These are phyloP conservation scores for Eustoma russellianum DNA, from an alignment of 257 asterid genomes.

Conservation along the genomic window DNA sequence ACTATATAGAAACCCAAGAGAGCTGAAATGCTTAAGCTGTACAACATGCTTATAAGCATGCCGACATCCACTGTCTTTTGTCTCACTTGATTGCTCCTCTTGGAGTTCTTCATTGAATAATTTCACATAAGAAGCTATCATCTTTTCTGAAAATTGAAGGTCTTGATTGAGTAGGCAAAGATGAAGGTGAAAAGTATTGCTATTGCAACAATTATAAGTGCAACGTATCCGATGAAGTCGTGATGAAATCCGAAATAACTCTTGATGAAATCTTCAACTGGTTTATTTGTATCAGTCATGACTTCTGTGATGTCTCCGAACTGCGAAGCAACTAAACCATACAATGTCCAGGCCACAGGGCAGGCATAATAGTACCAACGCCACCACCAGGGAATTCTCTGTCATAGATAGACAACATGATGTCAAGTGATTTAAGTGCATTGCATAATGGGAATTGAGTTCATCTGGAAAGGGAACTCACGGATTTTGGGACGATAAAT, in stretches of 20 bases:
- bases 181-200: slow-evolving; percentile 45
- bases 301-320: slow-evolving; percentile 38
- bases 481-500: slow-evolving; percentile 67
- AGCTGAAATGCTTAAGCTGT: too few species aligned
- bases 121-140: slow-evolving; percentile 2
- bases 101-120: too few species aligned
- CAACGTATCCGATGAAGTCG: slow-evolving; percentile 57
- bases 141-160: slow-evolving; percentile 64
- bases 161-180: slow-evolving; percentile 54
- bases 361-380: slow-evolving; percentile 57
- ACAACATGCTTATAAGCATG: too few species aligned
- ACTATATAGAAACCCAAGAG: too few species aligned
- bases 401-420: slow-evolving; percentile 9
- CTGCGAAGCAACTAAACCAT: slow-evolving; percentile 59
- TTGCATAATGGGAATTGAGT: neutral
- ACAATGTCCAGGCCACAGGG: slow-evolving; percentile 60
- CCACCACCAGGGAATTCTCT: slow-evolving; percentile 90
- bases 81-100: too few species aligned
- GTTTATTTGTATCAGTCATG: slow-evolving; percentile 26
- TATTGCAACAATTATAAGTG: slow-evolving; percentile 35
- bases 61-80: too few species aligned
- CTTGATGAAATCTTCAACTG: slow-evolving; percentile 45
- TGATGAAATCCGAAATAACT: slow-evolving; percentile 42
- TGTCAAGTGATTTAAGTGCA: neutral
- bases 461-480: slow-evolving; percentile 14